Evolutionary conservation across 225 moss, liverwort and hornwort species (phyloP).

Genomic region (Polytrichum commune): DNA sequence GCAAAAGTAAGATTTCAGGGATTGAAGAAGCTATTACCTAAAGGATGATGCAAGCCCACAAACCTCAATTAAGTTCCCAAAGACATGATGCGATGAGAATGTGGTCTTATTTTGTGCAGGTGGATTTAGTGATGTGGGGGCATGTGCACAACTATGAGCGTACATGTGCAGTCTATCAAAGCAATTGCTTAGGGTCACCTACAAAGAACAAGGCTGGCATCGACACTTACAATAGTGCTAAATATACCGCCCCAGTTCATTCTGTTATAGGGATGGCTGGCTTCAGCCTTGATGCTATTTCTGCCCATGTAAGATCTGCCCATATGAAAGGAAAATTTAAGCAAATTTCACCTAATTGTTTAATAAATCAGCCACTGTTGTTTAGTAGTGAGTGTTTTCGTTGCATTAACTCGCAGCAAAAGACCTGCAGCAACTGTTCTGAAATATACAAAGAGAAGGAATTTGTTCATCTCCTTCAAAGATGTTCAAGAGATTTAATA

Average conservation of each 20-base stretch:
- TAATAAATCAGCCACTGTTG: too few species aligned
- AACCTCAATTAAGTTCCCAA: too few species aligned
- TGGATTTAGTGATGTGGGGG: conserved; percentile 56
- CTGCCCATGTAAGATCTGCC: too few species aligned
- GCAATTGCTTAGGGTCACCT: conserved; percentile 37
- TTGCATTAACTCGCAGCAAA: neutral
- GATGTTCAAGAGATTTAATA: neutral
- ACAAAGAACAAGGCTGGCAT: conserved; percentile 31
- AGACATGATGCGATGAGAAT: too few species aligned
- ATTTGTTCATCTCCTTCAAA: too few species aligned
- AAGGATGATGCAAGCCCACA: too few species aligned
- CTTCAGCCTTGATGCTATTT: conserved; percentile 18
- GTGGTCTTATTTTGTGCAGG: conserved; percentile 22
- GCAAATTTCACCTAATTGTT: too few species aligned
- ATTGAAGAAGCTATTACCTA: too few species aligned
- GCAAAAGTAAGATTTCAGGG: conserved; percentile 24
- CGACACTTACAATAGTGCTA: conserved; percentile 36
- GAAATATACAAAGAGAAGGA: neutral
- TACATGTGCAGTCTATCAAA: conserved; percentile 40
- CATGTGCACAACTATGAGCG: conserved; percentile 76
- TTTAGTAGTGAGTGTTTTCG: too few species aligned
- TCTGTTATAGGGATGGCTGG: conserved; percentile 56
- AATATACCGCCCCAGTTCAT: conserved; percentile 56
- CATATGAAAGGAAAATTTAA: too few species aligned
- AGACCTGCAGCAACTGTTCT: neutral